phyloP scores from a whole-genome alignment of 1,284 basidiomycete species.

The Volvariella volvacea region DNA sequence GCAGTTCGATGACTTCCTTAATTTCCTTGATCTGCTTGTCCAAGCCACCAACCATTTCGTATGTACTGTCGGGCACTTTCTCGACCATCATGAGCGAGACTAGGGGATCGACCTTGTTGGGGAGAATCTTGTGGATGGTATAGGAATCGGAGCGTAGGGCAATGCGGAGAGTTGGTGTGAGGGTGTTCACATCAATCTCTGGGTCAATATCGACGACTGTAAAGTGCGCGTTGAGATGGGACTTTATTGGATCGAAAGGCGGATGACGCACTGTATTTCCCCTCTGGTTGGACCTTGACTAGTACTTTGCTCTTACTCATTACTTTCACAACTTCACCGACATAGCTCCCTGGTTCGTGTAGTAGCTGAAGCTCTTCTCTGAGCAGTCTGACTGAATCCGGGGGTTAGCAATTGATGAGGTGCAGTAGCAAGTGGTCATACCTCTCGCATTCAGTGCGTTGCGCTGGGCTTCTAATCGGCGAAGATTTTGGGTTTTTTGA shows the following conservation, averaged over 20 bases:
- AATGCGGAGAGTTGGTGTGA: conserved; percentile 88
- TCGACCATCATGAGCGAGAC: conserved; percentile 99
- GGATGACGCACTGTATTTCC: conserved; percentile 82
- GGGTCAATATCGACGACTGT: conserved; percentile 91
- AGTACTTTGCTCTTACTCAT: conserved; percentile 99
- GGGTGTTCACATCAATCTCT: conserved; percentile 76
- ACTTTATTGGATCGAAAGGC: not conserved
- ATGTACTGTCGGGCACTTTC: conserved; percentile 98
- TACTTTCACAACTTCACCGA: conserved; percentile 96
- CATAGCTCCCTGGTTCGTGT: conserved; percentile 96
- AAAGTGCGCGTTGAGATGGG: not conserved
- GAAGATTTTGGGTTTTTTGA: conserved; percentile 93
- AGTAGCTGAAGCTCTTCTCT: conserved; percentile 93
- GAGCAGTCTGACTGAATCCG: conserved; percentile 65
- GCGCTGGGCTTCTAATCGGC: conserved; percentile 92
- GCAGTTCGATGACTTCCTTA: conserved; percentile 98
- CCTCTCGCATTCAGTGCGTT: conserved; percentile 96
- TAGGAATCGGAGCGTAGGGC: conserved; percentile 96
- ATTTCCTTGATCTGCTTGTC: conserved; percentile 99
- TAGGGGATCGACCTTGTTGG: conserved; percentile 93
- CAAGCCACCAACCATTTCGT: conserved; percentile 98
- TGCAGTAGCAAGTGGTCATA: conserved; percentile 24
- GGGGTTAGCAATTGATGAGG: conserved; percentile 5
- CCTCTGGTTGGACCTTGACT: conserved; percentile 98
- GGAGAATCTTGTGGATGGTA: conserved; percentile 89